These are phyloP conservation scores for Metarhizium rileyi DNA, from an alignment of 2,329 filamentous ascomycete species.

Conservation along the genomic window DNA sequence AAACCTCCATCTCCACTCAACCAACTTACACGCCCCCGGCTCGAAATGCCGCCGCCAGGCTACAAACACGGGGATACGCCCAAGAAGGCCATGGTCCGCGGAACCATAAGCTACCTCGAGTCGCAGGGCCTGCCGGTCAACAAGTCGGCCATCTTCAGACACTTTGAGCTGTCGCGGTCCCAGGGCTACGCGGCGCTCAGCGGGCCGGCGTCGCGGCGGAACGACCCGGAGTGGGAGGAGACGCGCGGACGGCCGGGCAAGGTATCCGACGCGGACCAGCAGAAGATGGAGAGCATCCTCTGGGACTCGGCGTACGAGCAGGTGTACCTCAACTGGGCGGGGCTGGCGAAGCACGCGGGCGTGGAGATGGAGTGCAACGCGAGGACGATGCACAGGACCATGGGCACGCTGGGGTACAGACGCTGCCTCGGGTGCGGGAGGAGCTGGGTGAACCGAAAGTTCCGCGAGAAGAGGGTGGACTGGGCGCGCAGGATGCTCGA, in stretches of 20 bases:
- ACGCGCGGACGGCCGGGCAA: constrained; percentile 26
- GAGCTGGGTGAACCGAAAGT: constrained; percentile 20
- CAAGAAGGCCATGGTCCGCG: constrained; percentile 29
- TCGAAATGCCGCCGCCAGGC: constrained; percentile 9
- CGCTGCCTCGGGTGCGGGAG: constrained; percentile 23
- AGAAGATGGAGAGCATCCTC: constrained; percentile 27
- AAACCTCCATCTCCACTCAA: not conserved
- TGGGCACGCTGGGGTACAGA: constrained; percentile 27
- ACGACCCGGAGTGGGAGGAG: constrained; percentile 29
- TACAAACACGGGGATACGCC: constrained; percentile 28
- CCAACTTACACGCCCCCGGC: not conserved
- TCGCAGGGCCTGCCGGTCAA: constrained; percentile 28
- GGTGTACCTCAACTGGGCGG: constrained; percentile 23
- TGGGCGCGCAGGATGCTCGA: constrained; percentile 25
- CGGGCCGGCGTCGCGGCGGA: constrained; percentile 21
- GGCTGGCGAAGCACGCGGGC: constrained; percentile 23
- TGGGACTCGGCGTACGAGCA: constrained; percentile 25
- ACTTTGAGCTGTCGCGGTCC: constrained; percentile 28
- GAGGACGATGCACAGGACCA: constrained; percentile 26
- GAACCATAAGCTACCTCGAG: constrained; percentile 30
- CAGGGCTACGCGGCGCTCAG: constrained; percentile 28
- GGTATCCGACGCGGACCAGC: constrained; percentile 23
- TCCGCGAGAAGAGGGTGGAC: constrained; percentile 23
- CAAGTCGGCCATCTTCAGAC: constrained; percentile 29
- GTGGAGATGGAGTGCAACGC: constrained; percentile 23